Percentiles rank a stretch among this genome's conserved stretches.
Conservation (phyloP, 2,329 filamentous ascomycete genomes). For the Onygenales sp. region DNA sequence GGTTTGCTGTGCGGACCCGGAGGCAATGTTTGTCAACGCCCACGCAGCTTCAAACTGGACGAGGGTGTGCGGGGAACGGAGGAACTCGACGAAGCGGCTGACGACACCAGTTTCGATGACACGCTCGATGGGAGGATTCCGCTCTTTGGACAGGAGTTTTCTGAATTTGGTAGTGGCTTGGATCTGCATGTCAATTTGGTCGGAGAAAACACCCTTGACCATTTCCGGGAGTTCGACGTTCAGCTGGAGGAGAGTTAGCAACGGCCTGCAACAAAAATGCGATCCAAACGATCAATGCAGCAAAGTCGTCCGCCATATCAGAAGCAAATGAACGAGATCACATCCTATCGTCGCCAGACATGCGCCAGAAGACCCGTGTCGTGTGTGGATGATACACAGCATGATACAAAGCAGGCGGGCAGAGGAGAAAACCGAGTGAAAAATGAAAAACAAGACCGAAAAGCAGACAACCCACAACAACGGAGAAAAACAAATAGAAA, state of each 20-base stretch:
- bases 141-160: constrained; percentile 96
- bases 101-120: constrained; percentile 99
- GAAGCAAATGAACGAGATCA: not conserved
- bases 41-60: constrained; percentile 99
- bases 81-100: constrained; percentile 93
- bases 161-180: constrained; percentile 96
- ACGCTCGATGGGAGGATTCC: constrained; percentile 97
- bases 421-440: not conserved
- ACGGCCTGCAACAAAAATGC: not conserved
- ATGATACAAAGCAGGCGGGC: too few species aligned
- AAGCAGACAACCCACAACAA: not conserved
- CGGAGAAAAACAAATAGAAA: not conserved
- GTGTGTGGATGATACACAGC: not conserved
- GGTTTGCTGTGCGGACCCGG: constrained; percentile 91
- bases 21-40: constrained; percentile 98
- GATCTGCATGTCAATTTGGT: constrained; percentile 96
- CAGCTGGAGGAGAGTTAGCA: constrained; percentile 47
- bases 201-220: constrained; percentile 96
- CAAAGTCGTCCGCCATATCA: not conserved
- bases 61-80: constrained; percentile 91
- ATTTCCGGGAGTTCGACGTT: constrained; percentile 97
- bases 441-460: not conserved
- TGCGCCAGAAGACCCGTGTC: not conserved
- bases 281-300: not conserved
- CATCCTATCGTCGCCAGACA: not conserved